These are phyloP conservation scores for Trichoderma atroviride DNA, from an alignment of 2,329 filamentous ascomycete genomes.

Conservation along the genomic window DNA sequence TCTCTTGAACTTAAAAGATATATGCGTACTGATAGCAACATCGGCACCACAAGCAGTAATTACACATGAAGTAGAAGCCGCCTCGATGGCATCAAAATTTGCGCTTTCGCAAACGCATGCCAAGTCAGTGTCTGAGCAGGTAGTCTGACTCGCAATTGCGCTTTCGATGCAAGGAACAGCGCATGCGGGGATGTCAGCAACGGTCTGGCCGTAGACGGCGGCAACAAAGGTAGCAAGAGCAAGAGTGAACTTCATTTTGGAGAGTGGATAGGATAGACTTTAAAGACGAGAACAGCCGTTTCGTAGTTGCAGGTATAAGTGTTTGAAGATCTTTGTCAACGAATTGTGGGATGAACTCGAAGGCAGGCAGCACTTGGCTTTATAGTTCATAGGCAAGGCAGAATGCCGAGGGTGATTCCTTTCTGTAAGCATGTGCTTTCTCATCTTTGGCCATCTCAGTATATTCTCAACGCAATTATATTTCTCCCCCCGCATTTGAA, in stretches of 20 bases:
- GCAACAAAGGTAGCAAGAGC: constrained; percentile 40
- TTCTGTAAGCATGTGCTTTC: constrained; percentile 11
- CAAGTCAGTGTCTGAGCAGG: background rate
- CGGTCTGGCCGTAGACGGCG: constrained; percentile 40
- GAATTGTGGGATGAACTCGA: background rate
- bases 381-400: background rate
- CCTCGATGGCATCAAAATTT: background rate
- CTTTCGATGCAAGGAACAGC: constrained; percentile 41
- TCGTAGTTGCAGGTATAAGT: background rate
- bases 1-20: background rate
- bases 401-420: background rate
- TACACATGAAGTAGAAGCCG: background rate
- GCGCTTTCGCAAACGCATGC: background rate
- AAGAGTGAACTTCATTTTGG: constrained; percentile 46
- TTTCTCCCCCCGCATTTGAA: background rate
- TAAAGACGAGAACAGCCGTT: background rate
- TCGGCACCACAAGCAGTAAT: background rate
- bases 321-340: background rate
- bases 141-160: constrained; percentile 33
- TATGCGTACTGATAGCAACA: constrained; percentile 1
- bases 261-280: background rate
- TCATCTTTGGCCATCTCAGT: background rate
- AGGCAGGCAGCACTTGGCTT: background rate
- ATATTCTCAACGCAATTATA: background rate
- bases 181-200: constrained; percentile 42